Conservation (phyloP, 108 stramenopile genomes). For the Cyclotella kingstonii region DNA sequence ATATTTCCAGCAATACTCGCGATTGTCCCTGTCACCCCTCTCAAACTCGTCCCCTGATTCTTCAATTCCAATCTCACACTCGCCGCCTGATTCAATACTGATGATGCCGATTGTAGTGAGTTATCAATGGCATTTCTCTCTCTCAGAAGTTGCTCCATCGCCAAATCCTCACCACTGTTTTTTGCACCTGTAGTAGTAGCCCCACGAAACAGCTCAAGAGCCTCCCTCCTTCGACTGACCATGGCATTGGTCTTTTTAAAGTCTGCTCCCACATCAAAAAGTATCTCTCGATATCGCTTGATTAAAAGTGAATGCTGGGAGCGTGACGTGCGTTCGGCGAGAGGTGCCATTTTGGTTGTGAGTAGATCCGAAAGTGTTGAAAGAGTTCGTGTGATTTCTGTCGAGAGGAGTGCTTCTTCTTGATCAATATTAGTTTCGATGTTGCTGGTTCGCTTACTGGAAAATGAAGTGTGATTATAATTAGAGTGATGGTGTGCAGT, state of each 20-base stretch:
- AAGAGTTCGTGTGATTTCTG: slow-evolving; percentile 74
- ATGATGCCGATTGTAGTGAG: slow-evolving; percentile 61
- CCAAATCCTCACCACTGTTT: slow-evolving; percentile 12
- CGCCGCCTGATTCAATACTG: slow-evolving; percentile 68
- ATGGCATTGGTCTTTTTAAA: slow-evolving; percentile 65
- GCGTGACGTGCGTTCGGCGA: slow-evolving; percentile 54
- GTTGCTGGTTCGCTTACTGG: neutral
- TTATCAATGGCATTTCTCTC: slow-evolving; percentile 79
- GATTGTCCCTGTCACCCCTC: slow-evolving; percentile 56
- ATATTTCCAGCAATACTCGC: slow-evolving; percentile 67
- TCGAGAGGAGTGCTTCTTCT: slow-evolving; percentile 64
- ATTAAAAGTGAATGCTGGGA: slow-evolving; percentile 58
- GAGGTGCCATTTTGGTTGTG: slow-evolving; percentile 61
- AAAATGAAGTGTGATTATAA: too few species aligned
- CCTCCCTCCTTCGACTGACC: slow-evolving; percentile 59
- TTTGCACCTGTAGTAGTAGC: slow-evolving; percentile 12
- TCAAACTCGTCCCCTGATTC: slow-evolving; percentile 61
- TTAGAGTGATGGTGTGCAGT: slow-evolving; percentile 17
- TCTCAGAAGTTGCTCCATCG: slow-evolving; percentile 76
- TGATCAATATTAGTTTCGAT: slow-evolving; percentile 27
- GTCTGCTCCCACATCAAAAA: slow-evolving; percentile 73
- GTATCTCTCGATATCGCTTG: slow-evolving; percentile 84
- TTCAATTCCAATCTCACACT: slow-evolving; percentile 64
- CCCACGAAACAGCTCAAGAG: slow-evolving; percentile 67
- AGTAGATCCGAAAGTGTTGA: slow-evolving; percentile 65